Base-by-base conservation (phyloP, 495 filamentous ascomycete genomes). In the Trichoderma reesei region DNA sequence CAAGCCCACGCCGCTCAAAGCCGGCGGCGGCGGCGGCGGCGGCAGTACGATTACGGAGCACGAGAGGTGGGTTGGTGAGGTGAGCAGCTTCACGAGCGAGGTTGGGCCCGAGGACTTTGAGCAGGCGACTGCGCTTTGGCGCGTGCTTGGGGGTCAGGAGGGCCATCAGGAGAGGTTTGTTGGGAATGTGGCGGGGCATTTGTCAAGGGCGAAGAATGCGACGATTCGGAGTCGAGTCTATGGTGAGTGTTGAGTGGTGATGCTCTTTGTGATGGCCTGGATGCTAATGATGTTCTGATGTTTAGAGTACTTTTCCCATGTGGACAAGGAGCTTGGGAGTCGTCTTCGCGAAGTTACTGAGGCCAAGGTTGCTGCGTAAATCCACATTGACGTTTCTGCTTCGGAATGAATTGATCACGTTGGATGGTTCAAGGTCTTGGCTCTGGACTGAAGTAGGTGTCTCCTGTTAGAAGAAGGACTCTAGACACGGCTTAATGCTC, bases 51-150 rank as follows among this genome's bases (percentile, higher is more conserved):
- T 56, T 16, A 69, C 34, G 44, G 64, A 70, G 46, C 72, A 74
- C 54, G 74, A 72, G 41, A 65, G 62, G 34, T 72, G 66, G 67
- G 67, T 64, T 10, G 67, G 65, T 0, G 63, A 61, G 3, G 59
- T 68, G 0, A 64, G 60, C 0, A 65, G 59, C 5, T 80, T 73
- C 64, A 68, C 72, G 10, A 72, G 70, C n/a, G 74, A 78, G 67
- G 72, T 79, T n/a, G 72, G 68, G 9, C 73, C 75, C 2, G 68
- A 71, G n/a, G 78, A 81, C 66, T 80, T 75, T 63, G 73, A 70
- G 60, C 79, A 81, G 69, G 51, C 73, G 0, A 64, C 68, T 7
- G 68, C 63, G 14, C 65, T 78, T 20, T 79, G 79, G 78, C 42
- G 68, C 1, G 64, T 79, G 3, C 66, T 78, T 61, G 72, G 72